Evolutionary conservation across 2,329 filamentous ascomycete genomes (phyloP), one percentile per base, ranked within the genome.

Genomic region (Cephalotrichum gorgonifer): DNA sequence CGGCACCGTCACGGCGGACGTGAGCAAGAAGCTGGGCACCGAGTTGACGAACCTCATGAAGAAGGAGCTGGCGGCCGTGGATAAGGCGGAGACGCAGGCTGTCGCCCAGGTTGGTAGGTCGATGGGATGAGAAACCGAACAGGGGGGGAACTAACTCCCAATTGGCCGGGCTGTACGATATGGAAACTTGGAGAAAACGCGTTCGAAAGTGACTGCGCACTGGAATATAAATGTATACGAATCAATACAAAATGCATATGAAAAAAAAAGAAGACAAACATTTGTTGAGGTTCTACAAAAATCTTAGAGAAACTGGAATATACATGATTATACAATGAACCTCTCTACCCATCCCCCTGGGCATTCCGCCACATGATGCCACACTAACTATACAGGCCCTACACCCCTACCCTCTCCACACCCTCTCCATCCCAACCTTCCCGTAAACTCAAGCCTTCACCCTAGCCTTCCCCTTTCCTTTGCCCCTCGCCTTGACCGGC

Each of bases 21-120:
- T 73, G n/a, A 68, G 71, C 53, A 66, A 66, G 54, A 68, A 71
- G 58, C 66, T 76, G 5, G 69, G 73, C 35, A 70, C 62, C 50
- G 66, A 71, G 58, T 54, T 71, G 58, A 70, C 74, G 57, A 72
- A 72, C 63, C 52, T 70, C 51, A 73, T 75, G 64, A 71, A 76
- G 51, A 75, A 75, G 63, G 67, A 71, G 61, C 70, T 78, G 64
- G 68, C 69, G 58, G 67, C 65, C 49, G 69, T 80, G 43, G 70
- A 76, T 43, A 57, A 56, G 11, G 66, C 65, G 38, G 76, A 81
- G 66, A 73, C 74, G 58, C 67, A 71, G 57, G 62, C 67, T 3
- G 53, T 75, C 25, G 68, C 67, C 56, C 62, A 69, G 59, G 56
- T 72, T 15, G 63, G 61, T 55, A 60, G 60, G 52, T 51, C 52